A percentile compares a stretch with the other conserved stretches of the same genome.
Conservation (phyloP, 345 rosid genomes). For the Citrus cavaleriei region DNA sequence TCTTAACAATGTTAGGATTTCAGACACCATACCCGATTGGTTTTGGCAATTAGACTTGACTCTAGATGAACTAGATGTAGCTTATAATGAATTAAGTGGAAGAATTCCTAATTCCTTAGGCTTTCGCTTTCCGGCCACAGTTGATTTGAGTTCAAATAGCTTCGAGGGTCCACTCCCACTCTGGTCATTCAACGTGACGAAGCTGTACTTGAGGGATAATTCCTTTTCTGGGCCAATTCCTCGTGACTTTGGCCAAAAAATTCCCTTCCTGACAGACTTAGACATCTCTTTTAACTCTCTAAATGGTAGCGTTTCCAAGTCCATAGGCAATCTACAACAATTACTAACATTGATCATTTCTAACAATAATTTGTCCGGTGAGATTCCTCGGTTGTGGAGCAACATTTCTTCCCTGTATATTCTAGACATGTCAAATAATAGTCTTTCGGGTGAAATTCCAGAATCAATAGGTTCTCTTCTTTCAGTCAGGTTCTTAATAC, state of each 20-base stretch:
- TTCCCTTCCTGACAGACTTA: background rate
- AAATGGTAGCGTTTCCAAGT: constrained; percentile 15
- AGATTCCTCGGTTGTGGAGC: constrained; percentile 11
- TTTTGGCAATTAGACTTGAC: constrained; percentile 21
- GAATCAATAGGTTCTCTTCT: constrained; percentile 9
- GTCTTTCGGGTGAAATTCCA: constrained; percentile 16
- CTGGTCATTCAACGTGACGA: constrained; percentile 10
- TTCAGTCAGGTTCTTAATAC: background rate
- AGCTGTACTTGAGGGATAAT: constrained; percentile 2
- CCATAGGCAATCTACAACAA: constrained; percentile 2
- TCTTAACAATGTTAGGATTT: constrained; percentile 17
- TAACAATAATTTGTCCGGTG: constrained; percentile 8
- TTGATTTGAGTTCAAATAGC: constrained; percentile 20
- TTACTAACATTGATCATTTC: constrained; percentile 8
- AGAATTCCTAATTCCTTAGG: constrained; percentile 8
- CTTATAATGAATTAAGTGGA: constrained; percentile 11
- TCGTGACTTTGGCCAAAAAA: background rate
- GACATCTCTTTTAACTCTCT: constrained; percentile 17
- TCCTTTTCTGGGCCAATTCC: constrained; percentile 19
- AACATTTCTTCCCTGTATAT: background rate
- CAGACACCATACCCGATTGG: constrained; percentile 28
- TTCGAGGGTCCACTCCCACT: constrained; percentile 21
- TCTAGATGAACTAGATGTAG: constrained; percentile 1
- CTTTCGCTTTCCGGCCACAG: background rate
- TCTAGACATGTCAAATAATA: constrained; percentile 10